Percentiles rank a stretch among this genome's conserved stretches.
Conservation (phyloP, 73 alveolate genomes). For the Vitrella brassicaformis region DNA sequence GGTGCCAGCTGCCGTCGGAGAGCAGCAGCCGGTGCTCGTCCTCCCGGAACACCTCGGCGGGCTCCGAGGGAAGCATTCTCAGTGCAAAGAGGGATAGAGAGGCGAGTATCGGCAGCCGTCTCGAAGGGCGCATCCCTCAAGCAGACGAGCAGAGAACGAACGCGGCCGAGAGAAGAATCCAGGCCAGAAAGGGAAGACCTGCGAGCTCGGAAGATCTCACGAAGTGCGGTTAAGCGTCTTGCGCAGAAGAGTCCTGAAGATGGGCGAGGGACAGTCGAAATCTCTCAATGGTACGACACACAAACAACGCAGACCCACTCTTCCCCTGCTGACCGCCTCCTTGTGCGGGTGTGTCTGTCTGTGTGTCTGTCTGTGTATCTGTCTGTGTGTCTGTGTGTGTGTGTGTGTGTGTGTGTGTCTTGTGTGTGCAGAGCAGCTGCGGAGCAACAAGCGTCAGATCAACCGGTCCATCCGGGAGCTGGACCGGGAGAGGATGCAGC, state of each 20-base stretch:
- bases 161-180: too few relatives aligned
- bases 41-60: too few relatives aligned
- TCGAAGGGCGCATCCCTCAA: background rate
- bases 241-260: background rate
- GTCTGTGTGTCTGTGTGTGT: too few relatives aligned
- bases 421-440: slow-evolving; percentile 43
- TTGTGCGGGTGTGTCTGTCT: background rate
- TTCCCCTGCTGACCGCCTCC: background rate
- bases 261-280: background rate
- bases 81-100: too few relatives aligned
- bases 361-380: too few relatives aligned
- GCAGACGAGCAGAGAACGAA: too few relatives aligned
- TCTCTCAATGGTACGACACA: background rate
- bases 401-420: background rate
- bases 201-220: background rate
- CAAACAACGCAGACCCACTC: background rate
- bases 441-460: slow-evolving; percentile 46
- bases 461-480: slow-evolving; percentile 51
- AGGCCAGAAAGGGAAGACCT: too few relatives aligned
- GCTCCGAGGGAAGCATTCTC: too few relatives aligned
- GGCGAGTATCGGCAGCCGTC: too few relatives aligned
- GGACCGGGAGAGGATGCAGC: slow-evolving; percentile 46
- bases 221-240: background rate
- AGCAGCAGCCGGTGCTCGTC: too few relatives aligned
- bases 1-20: too few relatives aligned